These are phyloP conservation scores for Gigaspora rosea DNA, from an alignment of 192 early-diverging fungal species.

Conservation along the genomic window DNA sequence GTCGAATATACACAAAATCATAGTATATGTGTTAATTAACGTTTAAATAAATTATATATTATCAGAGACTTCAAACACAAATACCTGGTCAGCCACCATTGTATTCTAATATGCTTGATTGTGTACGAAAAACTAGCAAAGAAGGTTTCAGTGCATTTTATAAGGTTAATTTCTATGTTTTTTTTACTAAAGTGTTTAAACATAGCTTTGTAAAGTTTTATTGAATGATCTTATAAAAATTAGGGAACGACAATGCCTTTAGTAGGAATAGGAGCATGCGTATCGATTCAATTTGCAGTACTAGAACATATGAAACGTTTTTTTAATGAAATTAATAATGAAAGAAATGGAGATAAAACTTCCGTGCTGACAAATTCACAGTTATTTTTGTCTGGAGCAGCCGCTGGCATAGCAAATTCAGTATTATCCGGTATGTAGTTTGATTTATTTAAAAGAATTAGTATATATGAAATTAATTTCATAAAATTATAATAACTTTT, in stretches of 20 bases:
- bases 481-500: not conserved
- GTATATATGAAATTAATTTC: not conserved
- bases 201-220: not conserved
- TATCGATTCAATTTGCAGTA: conserved; percentile 95
- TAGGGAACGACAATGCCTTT: conserved; percentile 90
- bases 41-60: too few species aligned
- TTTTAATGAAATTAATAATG: conserved; percentile 43
- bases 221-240: conserved; percentile 9
- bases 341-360: conserved; percentile 51
- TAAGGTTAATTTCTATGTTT: conserved; percentile 53
- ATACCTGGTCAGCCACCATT: conserved; percentile 55
- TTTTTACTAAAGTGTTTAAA: not conserved
- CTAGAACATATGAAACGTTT: conserved; percentile 86
- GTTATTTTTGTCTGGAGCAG: conserved; percentile 84
- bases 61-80: conserved; percentile 88
- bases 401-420: conserved; percentile 86
- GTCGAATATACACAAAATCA: too few species aligned
- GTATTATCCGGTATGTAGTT: conserved; percentile 61
- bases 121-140: conserved; percentile 77
- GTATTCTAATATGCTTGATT: conserved; percentile 88
- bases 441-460: not conserved
- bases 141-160: conserved; percentile 88
- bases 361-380: conserved; percentile 70
- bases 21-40: too few species aligned
- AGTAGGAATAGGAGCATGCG: conserved; percentile 92